These are phyloP conservation scores for Epichloe brachyelytri DNA, from an alignment of 2,329 filamentous ascomycete genomes.

Conservation along the genomic window DNA sequence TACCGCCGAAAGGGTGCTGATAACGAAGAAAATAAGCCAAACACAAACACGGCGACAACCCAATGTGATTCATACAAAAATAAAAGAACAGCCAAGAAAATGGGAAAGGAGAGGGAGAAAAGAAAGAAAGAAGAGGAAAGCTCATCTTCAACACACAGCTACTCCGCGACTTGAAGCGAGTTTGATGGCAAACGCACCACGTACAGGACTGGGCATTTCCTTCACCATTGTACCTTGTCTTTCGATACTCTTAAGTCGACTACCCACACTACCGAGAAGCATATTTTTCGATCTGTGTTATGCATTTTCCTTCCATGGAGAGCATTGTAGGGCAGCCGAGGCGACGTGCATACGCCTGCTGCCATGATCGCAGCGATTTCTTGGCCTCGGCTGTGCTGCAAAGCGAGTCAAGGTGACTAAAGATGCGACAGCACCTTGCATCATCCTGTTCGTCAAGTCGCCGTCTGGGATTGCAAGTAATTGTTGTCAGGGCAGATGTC, in stretches of 20 bases:
- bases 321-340: slow-evolving; percentile 25
- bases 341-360: slow-evolving; percentile 33
- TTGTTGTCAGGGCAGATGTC: slow-evolving; percentile 18
- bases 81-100: neutral
- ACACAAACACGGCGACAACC: neutral
- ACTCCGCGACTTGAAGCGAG: neutral
- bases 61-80: too few species aligned
- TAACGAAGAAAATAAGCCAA: neutral
- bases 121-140: neutral
- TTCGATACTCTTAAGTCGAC: slow-evolving; percentile 6
- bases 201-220: slow-evolving; percentile 4
- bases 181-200: slow-evolving; percentile 5
- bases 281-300: slow-evolving; percentile 6
- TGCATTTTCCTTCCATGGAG: slow-evolving; percentile 24
- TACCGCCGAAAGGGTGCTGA: neutral
- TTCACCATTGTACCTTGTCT: slow-evolving; percentile 10
- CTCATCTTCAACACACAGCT: neutral
- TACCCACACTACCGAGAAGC: neutral
- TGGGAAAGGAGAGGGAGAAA: neutral
- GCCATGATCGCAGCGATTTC: slow-evolving; percentile 34
- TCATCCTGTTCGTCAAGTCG: slow-evolving; percentile 26
- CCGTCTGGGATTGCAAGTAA: slow-evolving; percentile 9
- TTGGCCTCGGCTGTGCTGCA: slow-evolving; percentile 36
- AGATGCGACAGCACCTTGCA: slow-evolving; percentile 29
- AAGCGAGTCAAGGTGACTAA: slow-evolving; percentile 31